Conservation (phyloP, 2,329 filamentous ascomycete genomes). For the Acrodontium crateriforme region DNA sequence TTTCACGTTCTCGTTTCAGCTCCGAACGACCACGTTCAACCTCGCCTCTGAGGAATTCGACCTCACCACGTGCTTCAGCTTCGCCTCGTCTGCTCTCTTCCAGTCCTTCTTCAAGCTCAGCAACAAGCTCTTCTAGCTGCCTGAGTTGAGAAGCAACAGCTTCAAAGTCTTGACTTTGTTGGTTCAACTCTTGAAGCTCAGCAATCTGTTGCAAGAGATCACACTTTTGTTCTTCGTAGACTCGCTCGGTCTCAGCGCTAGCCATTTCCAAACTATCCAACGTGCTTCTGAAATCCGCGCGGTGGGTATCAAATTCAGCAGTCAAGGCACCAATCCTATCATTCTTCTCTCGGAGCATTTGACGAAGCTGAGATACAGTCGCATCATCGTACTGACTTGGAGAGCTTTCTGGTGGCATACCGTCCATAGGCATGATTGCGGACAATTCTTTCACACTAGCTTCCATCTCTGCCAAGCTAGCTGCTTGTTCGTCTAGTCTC, state of each 20-base stretch:
- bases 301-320: constrained; percentile 83
- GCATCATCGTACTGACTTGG: constrained; percentile 8
- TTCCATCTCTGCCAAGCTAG: constrained; percentile 80
- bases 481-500: constrained; percentile 78
- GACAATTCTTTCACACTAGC: constrained; percentile 70
- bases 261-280: constrained; percentile 94
- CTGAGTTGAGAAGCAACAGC: constrained; percentile 83
- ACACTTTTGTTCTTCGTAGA: constrained; percentile 88
- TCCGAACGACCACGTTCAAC: constrained; percentile 85
- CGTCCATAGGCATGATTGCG: constrained; percentile 47
- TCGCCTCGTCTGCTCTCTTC: constrained; percentile 91
- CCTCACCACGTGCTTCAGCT: constrained; percentile 87
- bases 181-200: constrained; percentile 58
- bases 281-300: constrained; percentile 90
- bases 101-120: constrained; percentile 89
- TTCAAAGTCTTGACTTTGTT: constrained; percentile 80
- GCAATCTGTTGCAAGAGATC: constrained; percentile 71
- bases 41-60: constrained; percentile 88
- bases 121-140: constrained; percentile 88
- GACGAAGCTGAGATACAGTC: constrained; percentile 48
- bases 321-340: constrained; percentile 91
- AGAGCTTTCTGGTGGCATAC: constrained; percentile 30
- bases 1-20: constrained; percentile 75
- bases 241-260: constrained; percentile 84
- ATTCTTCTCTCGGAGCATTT: constrained; percentile 84